Base-by-base conservation (phyloP, 179 eudicot genomes). In the Nepenthes alata region DNA sequence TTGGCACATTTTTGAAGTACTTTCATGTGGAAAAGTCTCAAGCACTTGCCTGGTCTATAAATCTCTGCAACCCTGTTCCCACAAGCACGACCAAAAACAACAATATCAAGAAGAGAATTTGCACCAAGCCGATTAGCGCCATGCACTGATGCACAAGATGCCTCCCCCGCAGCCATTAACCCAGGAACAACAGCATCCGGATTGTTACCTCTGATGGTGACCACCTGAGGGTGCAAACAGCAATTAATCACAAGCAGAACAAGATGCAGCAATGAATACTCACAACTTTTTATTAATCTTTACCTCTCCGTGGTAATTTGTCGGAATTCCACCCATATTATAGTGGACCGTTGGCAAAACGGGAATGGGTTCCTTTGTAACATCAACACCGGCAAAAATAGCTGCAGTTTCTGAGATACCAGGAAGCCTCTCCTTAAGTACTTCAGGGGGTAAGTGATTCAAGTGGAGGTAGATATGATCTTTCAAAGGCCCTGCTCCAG, bases 381-480 rank as follows among this genome's bases (percentile, higher is more conserved):
- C 99, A 77, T 95, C 99, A 70, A 95, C 99, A 58, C 97, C 99
- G 70, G 99, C 89, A 78, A 95, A 94, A 65, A 95, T 95, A 57
- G 99, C 97, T 70, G 99, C 99, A 60, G 99, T 95, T 82, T 95
- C 99, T 59, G 99, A 95, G 53, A 95, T 95, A 61, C 97, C 99
- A 63, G 97, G 99, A 74, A 95, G 97, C 71, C 99, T 91, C 74
- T 95, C 99, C 91, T 95, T 77, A 0, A 95, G 96, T 59, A 95
- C 99, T 69, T 91, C 99, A 2, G 98, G 98, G 62, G 98, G 98
- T 44, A 91, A 79, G 81, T 91, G 98, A 83, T 91, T 85, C 73
- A 91, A 74, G 81, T 91, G 98, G 53, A 91, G 95, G 75, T 86
- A 91, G 57, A 91, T 91, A 69, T 91, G 98, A 80, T 95, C 99